Evolutionary conservation across 2,329 filamentous ascomycete genomes (phyloP), one percentile per base, ranked within the genome.

Genomic region (Curvularia lunata): DNA sequence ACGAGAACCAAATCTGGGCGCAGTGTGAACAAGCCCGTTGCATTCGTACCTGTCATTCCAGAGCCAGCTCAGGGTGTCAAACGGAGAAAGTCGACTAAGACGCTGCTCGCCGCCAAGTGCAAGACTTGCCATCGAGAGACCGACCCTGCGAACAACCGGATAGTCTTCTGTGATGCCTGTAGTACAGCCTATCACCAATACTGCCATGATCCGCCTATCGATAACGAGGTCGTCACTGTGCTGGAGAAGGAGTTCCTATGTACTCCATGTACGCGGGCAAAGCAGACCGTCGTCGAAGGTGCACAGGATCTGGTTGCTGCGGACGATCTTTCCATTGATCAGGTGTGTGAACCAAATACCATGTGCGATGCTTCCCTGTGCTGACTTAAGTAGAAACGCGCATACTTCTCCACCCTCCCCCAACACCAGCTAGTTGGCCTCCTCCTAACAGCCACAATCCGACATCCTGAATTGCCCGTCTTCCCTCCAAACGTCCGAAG

Each of bases 101-200:
- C 79, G 70, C 62, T 80, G 76, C 63, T 85, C 76, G 78, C 75
- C 75, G 60, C 85, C 13, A 82, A 90, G 30, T 95, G 91, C 79
- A 88, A 87, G 66, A 83, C 85, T 62, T 96, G 91, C 77, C 84
- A 87, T 52, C 83, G 91, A 63, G 87, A 89, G 9, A 85, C 89
- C 63, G 91, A 89, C 68, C 88, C 89, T 3, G 75, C 81, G n/a
- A 86, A 81, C 65, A 95, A 95, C 77, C 85, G 88, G 77, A 93
- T 96, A 72, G 91, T 95, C 2, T 92, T 93, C 75, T 96, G 91
- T 78, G 90, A 94, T 76, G 87, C 87, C 16, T 96, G 91, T 79
- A 91, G 91, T 72, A 82, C 83, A 28, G 86, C 88, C 41, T 96
- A 91, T 85, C 91, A 96, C 75, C 90, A 92, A 73, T 86, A 86